Evolutionary conservation across 2,329 filamentous ascomycete species (phyloP).

Genomic region (Boeremia lycopersici): DNA sequence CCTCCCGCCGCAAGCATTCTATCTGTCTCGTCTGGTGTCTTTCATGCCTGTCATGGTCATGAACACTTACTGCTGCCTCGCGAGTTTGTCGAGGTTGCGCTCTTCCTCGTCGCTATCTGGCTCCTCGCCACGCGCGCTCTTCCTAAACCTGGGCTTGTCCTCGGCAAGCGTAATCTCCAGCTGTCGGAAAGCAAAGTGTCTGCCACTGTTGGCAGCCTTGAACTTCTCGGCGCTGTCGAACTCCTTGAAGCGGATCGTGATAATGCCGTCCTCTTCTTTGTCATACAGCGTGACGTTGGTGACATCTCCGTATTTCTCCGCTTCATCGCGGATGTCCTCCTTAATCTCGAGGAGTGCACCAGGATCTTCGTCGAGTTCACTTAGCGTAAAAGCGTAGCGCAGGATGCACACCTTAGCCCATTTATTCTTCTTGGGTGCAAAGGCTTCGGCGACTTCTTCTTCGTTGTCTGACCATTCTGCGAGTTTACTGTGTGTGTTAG

Average conservation of each 20-base stretch:
- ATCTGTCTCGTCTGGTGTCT: no score
- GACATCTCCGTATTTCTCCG: constrained; percentile 81
- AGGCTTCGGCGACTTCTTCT: constrained; percentile 51
- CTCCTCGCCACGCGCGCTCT: constrained; percentile 29
- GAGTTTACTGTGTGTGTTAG: constrained; percentile 67
- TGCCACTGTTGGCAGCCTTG: constrained; percentile 26
- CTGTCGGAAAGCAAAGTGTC: constrained; percentile 20
- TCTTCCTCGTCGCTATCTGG: constrained; percentile 37
- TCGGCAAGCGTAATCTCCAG: constrained; percentile 34
- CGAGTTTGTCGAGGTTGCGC: constrained; percentile 14
- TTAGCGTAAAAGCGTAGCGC: constrained; percentile 89
- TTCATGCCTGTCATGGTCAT: no score
- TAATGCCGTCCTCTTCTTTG: constrained; percentile 80
- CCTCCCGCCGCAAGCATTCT: no score
- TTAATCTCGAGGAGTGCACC: constrained; percentile 87
- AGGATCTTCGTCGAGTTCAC: constrained; percentile 84
- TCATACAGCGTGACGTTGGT: constrained; percentile 94
- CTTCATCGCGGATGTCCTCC: constrained; percentile 91
- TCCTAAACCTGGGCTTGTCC: constrained; percentile 40
- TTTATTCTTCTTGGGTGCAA: constrained; percentile 58
- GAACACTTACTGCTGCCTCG: constrained; percentile 11
- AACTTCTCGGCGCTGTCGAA: constrained; percentile 62
- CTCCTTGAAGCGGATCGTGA: constrained; percentile 80
- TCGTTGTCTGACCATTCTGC: constrained; percentile 95
- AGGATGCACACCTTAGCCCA: constrained; percentile 86